Evolutionary conservation across 2,329 filamentous ascomycete genomes (phyloP).

Genomic region (Curvularia verruculosa): DNA sequence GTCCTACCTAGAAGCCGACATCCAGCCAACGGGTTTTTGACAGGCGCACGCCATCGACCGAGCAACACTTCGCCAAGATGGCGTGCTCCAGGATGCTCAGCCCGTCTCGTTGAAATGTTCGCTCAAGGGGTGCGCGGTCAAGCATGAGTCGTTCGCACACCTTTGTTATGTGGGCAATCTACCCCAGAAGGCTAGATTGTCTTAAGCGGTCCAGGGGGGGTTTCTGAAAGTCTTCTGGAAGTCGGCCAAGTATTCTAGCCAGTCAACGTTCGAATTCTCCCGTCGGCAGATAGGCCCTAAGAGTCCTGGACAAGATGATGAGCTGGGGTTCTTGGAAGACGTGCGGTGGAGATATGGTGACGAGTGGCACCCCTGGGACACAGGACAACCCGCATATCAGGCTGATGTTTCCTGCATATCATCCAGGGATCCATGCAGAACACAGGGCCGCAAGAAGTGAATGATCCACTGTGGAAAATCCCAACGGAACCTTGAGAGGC

Average conservation of each 20-base stretch:
- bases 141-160: conserved; percentile 19
- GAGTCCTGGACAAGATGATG: conserved; percentile 24
- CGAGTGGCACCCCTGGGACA: conserved; percentile 28
- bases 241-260: conserved; percentile 28
- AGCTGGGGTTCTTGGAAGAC: conserved; percentile 19
- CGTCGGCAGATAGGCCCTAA: conserved; percentile 17
- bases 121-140: conserved; percentile 25
- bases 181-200: conserved; percentile 30
- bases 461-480: conserved; percentile 31
- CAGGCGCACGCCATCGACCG: conserved; percentile 11
- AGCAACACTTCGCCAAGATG: conserved; percentile 25
- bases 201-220: conserved; percentile 19
- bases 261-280: conserved; percentile 20
- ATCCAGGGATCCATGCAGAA: conserved; percentile 33
- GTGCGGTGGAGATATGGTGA: conserved; percentile 21
- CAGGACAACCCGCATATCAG: conserved; percentile 41
- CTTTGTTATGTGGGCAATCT: conserved; percentile 27
- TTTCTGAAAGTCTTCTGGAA: conserved; percentile 22
- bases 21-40: conserved; percentile 22
- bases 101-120: conserved; percentile 27
- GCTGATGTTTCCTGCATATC: conserved; percentile 37
- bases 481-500: conserved; percentile 25
- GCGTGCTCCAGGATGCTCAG: conserved; percentile 34
- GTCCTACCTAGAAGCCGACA: conserved; percentile 23
- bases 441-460: conserved; percentile 30